Evolutionary conservation across 108 stramenopile genomes (phyloP).

Genomic region (Fistulifera pelliculosa): DNA sequence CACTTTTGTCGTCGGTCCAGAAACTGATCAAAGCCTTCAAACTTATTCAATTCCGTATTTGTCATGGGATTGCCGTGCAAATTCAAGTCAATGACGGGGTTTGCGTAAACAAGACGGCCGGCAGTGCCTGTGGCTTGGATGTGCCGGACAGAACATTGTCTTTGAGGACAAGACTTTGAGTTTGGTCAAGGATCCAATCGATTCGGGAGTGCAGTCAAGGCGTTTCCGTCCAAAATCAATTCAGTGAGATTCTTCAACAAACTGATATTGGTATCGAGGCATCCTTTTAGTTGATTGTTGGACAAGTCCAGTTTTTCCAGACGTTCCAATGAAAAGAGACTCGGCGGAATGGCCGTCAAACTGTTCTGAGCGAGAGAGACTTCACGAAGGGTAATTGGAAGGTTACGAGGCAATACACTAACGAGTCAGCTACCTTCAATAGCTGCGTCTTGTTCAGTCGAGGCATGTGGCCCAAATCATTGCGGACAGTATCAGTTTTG

Average conservation of each 20-base stretch:
- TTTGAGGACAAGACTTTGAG: constrained; percentile 63
- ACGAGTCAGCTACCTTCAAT: constrained; percentile 1
- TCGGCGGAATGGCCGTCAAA: constrained; percentile 41
- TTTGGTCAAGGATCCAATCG: constrained; percentile 48
- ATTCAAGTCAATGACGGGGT: constrained; percentile 79
- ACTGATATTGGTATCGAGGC: constrained; percentile 19
- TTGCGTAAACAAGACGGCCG: constrained; percentile 46
- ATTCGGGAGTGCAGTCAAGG: constrained; percentile 49
- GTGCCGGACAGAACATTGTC: constrained; percentile 50
- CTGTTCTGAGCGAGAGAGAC: constrained; percentile 46
- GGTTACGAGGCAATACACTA: constrained; percentile 29
- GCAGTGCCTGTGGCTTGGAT: constrained; percentile 72
- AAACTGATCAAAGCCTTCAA: constrained; percentile 67
- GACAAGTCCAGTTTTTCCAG: constrained; percentile 68
- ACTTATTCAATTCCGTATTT: constrained; percentile 60
- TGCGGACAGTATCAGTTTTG: constrained; percentile 56
- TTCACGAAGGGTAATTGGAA: constrained; percentile 35
- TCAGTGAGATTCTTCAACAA: constrained; percentile 48
- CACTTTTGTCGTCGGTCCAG: constrained; percentile 66
- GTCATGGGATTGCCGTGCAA: constrained; percentile 75
- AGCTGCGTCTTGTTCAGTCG: neutral
- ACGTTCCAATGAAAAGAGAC: constrained; percentile 12
- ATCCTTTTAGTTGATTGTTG: constrained; percentile 34
- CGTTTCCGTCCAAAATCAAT: constrained; percentile 66
- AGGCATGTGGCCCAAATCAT: constrained; percentile 32